Conservation (phyloP, 768 basidiomycete genomes). For the Leccinum subgranulosum region DNA sequence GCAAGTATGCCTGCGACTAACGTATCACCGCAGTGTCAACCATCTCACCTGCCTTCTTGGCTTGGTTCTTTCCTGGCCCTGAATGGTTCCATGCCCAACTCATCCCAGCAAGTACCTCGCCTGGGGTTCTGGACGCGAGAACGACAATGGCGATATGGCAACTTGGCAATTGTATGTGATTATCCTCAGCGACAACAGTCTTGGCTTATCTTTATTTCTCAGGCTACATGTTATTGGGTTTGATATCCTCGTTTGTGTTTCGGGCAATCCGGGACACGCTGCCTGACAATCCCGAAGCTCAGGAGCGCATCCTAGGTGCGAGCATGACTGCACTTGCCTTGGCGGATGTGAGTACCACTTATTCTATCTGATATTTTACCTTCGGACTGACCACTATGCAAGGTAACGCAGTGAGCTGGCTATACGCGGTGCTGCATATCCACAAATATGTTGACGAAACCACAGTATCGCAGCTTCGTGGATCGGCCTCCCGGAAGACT, state of each 20-base stretch:
- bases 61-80: constrained; percentile 58
- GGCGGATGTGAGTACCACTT: constrained; percentile 55
- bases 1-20: constrained; percentile 13
- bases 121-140: constrained; percentile 41
- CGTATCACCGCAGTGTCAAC: constrained; percentile 42
- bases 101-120: constrained; percentile 41
- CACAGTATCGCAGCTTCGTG: constrained; percentile 57
- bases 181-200: background rate
- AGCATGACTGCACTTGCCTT: constrained; percentile 60
- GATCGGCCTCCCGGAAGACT: constrained; percentile 52
- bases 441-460: constrained; percentile 3
- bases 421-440: background rate
- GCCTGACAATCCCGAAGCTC: constrained; percentile 51
- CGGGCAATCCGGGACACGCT: constrained; percentile 63
- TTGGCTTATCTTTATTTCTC: background rate
- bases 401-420: constrained; percentile 61
- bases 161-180: constrained; percentile 55
- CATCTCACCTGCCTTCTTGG: constrained; percentile 46
- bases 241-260: constrained; percentile 65
- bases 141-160: constrained; percentile 66
- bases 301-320: constrained; percentile 68
- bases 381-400: constrained; percentile 2
- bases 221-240: constrained; percentile 65
- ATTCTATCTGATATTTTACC: background rate
- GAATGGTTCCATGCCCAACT: constrained; percentile 67